Conservation (phyloP, 2,329 filamentous ascomycete species). For the Epichloe hybrida region DNA sequence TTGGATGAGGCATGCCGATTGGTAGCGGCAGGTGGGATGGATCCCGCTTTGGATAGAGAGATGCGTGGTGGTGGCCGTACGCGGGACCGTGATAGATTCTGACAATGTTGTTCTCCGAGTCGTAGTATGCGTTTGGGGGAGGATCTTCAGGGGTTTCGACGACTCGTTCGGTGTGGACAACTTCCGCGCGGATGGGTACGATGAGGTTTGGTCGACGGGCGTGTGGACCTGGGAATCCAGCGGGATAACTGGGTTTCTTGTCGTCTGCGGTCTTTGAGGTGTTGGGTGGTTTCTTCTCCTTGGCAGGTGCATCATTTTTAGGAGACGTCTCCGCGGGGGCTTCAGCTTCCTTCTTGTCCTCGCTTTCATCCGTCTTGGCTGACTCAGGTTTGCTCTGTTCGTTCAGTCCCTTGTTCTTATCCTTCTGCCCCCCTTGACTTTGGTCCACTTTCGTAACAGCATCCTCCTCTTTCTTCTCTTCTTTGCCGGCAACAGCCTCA, state of each 20-base stretch:
- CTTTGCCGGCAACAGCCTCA: constrained; percentile 9
- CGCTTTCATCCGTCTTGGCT: constrained; percentile 5
- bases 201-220: constrained; percentile 30
- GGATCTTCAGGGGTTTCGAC: constrained; percentile 39
- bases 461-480: not conserved
- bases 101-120: constrained; percentile 36
- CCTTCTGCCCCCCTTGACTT: constrained; percentile 8
- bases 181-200: constrained; percentile 32
- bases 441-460: constrained; percentile 1
- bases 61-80: constrained; percentile 35
- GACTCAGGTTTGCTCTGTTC: constrained; percentile 8
- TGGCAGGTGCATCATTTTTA: not conserved
- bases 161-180: constrained; percentile 42
- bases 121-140: constrained; percentile 47
- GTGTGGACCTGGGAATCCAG: constrained; percentile 17
- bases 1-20: constrained; percentile 29
- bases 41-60: constrained; percentile 31
- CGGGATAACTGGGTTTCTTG: constrained; percentile 14
- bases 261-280: constrained; percentile 5
- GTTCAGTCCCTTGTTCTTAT: not conserved
- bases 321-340: not conserved
- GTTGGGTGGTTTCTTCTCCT: constrained; percentile 5
- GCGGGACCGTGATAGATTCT: constrained; percentile 44
- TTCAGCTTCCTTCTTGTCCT: constrained; percentile 1
- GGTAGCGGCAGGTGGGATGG: constrained; percentile 20